phyloP scores from a whole-genome alignment of 371 early-diverging fungal species.

The Vairimorpha necatrix region DNA sequence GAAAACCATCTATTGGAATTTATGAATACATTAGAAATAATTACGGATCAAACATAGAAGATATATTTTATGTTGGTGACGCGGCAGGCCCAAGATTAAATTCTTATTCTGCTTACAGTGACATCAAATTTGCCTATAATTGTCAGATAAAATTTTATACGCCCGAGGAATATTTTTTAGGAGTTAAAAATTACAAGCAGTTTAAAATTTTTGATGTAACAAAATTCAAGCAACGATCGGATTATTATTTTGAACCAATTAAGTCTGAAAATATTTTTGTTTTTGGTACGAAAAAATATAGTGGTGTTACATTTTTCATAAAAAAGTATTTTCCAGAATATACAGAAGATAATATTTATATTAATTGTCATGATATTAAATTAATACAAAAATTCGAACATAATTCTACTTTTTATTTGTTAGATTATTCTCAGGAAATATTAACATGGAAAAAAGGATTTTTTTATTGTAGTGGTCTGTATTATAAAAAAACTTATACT shows the following conservation, averaged over 20 bases:
- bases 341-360: slow-evolving; percentile 1
- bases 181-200: neutral
- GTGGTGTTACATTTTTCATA: slow-evolving; percentile 34
- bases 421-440: slow-evolving; percentile 22
- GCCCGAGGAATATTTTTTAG: slow-evolving; percentile 38
- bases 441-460: slow-evolving; percentile 25
- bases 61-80: slow-evolving; percentile 41
- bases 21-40: slow-evolving; percentile 28
- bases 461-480: slow-evolving; percentile 4
- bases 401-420: slow-evolving; percentile 7
- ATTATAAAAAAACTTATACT: neutral
- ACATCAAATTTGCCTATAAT: slow-evolving; percentile 50
- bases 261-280: slow-evolving; percentile 15
- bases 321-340: slow-evolving; percentile 28
- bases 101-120: slow-evolving; percentile 20
- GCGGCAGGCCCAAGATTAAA: slow-evolving; percentile 15
- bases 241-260: neutral
- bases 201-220: neutral
- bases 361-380: slow-evolving; percentile 3
- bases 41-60: neutral
- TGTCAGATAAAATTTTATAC: slow-evolving; percentile 31
- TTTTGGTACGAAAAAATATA: slow-evolving; percentile 29
- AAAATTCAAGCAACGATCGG: no score
- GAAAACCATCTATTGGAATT: slow-evolving; percentile 40
- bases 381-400: slow-evolving; percentile 1